phyloP scores from a whole-genome alignment of 1,139 yeast species.

The Pneumocystis carinii region DNA sequence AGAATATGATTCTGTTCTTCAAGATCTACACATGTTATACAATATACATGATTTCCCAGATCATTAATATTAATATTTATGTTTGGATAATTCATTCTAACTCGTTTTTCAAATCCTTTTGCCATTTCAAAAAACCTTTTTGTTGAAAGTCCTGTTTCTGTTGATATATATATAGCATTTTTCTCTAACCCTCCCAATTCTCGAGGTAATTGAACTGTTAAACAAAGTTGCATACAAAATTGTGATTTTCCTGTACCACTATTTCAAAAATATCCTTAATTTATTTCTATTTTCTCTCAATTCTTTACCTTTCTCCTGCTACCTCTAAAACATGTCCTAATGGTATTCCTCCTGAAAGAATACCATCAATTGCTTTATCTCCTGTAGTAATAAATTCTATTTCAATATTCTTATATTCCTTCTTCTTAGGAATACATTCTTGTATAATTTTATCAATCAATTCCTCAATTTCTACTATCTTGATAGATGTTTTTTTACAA shows the following conservation, averaged over 20 bases:
- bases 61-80: constrained; percentile 12
- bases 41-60: constrained; percentile 38
- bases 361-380: constrained; percentile 38
- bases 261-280: too few species aligned
- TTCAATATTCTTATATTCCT: not conserved
- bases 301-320: constrained; percentile 42
- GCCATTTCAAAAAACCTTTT: constrained; percentile 34
- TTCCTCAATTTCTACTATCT: not conserved
- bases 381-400: constrained; percentile 40
- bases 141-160: constrained; percentile 63
- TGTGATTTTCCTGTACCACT: constrained; percentile 77
- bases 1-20: constrained; percentile 64
- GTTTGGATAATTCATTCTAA: constrained; percentile 5
- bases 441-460: not conserved
- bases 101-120: constrained; percentile 19
- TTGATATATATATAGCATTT: constrained; percentile 51
- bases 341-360: constrained; percentile 43
- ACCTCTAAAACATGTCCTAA: constrained; percentile 59
- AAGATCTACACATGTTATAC: constrained; percentile 51
- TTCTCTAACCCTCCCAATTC: constrained; percentile 33
- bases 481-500: constrained; percentile 6
- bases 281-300: not conserved
- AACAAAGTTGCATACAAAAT: constrained; percentile 47
- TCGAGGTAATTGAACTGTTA: constrained; percentile 38
- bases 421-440: not conserved